A percentile compares a stretch with the other conserved stretches of the same genome.
Evolutionary conservation across 2,329 filamentous ascomycete species (phyloP).

Genomic region (Beauveria asiatica): DNA sequence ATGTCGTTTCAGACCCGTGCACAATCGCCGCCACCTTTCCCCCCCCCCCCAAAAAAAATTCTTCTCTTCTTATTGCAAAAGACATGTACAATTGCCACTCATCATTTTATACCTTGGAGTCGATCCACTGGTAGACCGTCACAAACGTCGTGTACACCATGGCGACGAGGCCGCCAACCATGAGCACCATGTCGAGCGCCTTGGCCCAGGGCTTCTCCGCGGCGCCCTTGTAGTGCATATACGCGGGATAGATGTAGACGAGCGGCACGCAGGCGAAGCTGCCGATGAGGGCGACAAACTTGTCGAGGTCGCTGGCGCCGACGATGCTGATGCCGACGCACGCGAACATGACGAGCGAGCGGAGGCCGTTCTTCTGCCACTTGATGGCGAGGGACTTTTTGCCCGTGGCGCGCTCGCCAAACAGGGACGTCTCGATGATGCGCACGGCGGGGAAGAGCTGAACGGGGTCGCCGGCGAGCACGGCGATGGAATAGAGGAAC

Average conservation of each 20-base stretch:
- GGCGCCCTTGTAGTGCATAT: slow-evolving; percentile 59
- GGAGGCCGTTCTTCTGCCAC: slow-evolving; percentile 68
- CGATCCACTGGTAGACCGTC: slow-evolving; percentile 36
- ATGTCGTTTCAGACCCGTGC: neutral
- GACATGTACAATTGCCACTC: neutral
- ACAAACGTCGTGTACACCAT: slow-evolving; percentile 66
- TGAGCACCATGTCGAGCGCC: slow-evolving; percentile 51
- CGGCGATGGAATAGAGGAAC: slow-evolving; percentile 64
- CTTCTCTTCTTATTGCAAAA: neutral
- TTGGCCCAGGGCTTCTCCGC: slow-evolving; percentile 49
- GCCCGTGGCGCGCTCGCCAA: slow-evolving; percentile 56
- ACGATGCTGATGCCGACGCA: slow-evolving; percentile 54
- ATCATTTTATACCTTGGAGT: slow-evolving; percentile 9
- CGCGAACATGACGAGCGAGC: slow-evolving; percentile 45
- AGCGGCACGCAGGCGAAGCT: slow-evolving; percentile 66
- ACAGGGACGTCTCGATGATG: slow-evolving; percentile 60
- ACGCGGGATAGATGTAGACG: slow-evolving; percentile 70
- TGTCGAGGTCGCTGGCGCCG: slow-evolving; percentile 62
- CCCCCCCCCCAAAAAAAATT: too few species aligned
- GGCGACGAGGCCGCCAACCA: slow-evolving; percentile 53
- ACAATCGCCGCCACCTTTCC: neutral
- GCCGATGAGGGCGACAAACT: slow-evolving; percentile 67
- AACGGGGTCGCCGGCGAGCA: slow-evolving; percentile 65
- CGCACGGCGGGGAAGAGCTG: slow-evolving; percentile 67
- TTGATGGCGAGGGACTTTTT: slow-evolving; percentile 58